phyloP scores from a whole-genome alignment of 257 asterid species.

The Salvia hispanica region DNA sequence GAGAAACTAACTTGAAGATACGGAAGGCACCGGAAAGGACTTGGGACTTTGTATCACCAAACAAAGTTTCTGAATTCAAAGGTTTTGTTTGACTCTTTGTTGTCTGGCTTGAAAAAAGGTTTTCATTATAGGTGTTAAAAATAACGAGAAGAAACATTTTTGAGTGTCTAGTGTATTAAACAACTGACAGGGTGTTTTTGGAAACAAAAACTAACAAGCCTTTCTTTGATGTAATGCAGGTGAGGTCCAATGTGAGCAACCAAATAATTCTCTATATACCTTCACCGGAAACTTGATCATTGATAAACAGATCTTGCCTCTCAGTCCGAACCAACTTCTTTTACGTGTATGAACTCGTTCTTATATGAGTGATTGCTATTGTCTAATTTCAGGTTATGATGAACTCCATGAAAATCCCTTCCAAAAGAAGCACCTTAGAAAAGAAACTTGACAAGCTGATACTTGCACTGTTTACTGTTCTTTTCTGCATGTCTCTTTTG shows the following conservation, averaged over 20 bases:
- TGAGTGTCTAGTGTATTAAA: not conserved
- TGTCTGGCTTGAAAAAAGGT: constrained; percentile 15
- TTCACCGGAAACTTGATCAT: constrained; percentile 90
- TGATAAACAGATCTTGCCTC: constrained; percentile 91
- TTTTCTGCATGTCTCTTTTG: constrained; percentile 94
- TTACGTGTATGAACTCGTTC: constrained; percentile 63
- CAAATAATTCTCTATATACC: constrained; percentile 97
- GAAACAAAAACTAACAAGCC: constrained; percentile 2
- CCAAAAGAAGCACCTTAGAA: constrained; percentile 95
- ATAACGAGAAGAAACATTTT: not conserved
- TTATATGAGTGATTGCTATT: constrained; percentile 28
- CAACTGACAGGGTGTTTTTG: not conserved
- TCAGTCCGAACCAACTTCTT: constrained; percentile 97
- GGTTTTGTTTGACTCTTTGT: constrained; percentile 48
- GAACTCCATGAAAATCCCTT: constrained; percentile 99
- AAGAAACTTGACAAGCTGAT: constrained; percentile 99
- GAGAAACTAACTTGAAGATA: constrained; percentile 98
- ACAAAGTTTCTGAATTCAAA: constrained; percentile 80
- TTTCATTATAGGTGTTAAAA: not conserved
- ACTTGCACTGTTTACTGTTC: constrained; percentile 73
- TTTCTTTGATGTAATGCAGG: constrained; percentile 65
- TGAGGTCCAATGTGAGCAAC: constrained; percentile 98
- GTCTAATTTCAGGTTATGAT: constrained; percentile 84
- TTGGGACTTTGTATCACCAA: constrained; percentile 89
- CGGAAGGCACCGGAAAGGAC: constrained; percentile 96